A percentile compares a stretch with the other conserved stretches of the same genome.
phyloP scores from a whole-genome alignment of 306 rosid genomes.

The Quercus robur region DNA sequence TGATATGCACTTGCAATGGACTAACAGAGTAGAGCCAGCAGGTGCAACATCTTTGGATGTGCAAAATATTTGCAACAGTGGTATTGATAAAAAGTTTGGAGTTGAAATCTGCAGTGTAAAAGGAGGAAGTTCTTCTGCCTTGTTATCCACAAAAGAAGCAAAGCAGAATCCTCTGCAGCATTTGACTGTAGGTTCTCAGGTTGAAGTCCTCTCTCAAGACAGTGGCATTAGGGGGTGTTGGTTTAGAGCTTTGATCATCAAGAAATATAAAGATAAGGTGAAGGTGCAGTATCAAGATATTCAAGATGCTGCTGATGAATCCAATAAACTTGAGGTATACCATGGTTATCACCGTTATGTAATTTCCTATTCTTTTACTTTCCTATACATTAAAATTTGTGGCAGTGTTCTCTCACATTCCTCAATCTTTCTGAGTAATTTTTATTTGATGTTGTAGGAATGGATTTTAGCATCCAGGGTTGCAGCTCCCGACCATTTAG shows the following conservation, averaged over 20 bases:
- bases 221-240: conserved; percentile 94
- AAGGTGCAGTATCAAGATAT: conserved; percentile 77
- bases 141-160: conserved; percentile 19
- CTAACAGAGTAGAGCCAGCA: conserved; percentile 18
- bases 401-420: neutral
- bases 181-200: conserved; percentile 48
- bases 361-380: neutral
- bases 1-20: neutral
- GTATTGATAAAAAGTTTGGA: conserved; percentile 20
- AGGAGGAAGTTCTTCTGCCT: conserved; percentile 11
- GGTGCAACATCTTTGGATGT: conserved; percentile 11
- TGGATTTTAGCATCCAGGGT: conserved; percentile 69
- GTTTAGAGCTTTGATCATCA: conserved; percentile 73
- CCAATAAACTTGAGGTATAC: conserved; percentile 70
- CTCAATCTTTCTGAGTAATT: neutral
- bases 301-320: conserved; percentile 70
- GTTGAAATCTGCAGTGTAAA: conserved; percentile 17
- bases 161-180: conserved; percentile 16
- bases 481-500: conserved; percentile 54
- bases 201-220: conserved; percentile 88
- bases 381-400: neutral
- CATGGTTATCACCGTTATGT: too few species aligned
- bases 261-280: conserved; percentile 60
- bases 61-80: conserved; percentile 7
- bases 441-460: conserved; percentile 44